Evolutionary conservation across 495 filamentous ascomycete species (phyloP), one percentile per base, ranked within the genome.

Genomic region (Hypoxylon crocopeplum): DNA sequence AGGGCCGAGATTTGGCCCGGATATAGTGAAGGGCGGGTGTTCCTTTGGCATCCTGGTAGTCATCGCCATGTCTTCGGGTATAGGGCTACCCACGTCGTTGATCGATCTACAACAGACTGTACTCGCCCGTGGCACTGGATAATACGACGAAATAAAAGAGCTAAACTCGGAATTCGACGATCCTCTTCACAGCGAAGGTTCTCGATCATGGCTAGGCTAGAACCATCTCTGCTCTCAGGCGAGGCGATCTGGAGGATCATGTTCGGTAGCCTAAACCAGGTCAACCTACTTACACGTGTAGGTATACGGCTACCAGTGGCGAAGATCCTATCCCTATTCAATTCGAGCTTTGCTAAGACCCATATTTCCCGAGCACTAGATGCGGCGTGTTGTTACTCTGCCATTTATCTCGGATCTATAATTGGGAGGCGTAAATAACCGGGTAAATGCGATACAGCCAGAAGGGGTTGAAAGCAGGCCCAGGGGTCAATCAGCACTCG

Each of bases 391-490:
- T 59, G 45, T 41, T 49, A 59, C 48, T 36, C 56, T 69, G 57
- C 57, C 66, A 62, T 66, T 44, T 66, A 62, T 69, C 33, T 25
- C 45, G 30, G 57, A 47, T 48, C 53, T 69, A 62, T 64, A 49
- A 69, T 69, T 69, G 66, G 66, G 59, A 64, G 66, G 48, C 47
- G 52, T 64, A 66, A 55, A 63, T 69, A 64, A 59, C 66, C 66
- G 66, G 66, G 62, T 69, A 69, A 69, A 69, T 62, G 30, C 45
- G 47, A 64, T 69, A 67, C 62, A 69, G 66, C 66, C 66, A 69
- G 66, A 69, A 69, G 53, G 47, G 32, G 45, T 56, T 44, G 49
- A 52, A 64, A 64, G 34, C 48, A 55, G 45, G 45, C 45, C 40
- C 39, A 55, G 37, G 57, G 56, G 51, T 67, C 62, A 69, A 67